Evolutionary conservation across 1,284 basidiomycete genomes (phyloP), one percentile per base, ranked within the genome.

Genomic region (Ceraceosorus guamensis): DNA sequence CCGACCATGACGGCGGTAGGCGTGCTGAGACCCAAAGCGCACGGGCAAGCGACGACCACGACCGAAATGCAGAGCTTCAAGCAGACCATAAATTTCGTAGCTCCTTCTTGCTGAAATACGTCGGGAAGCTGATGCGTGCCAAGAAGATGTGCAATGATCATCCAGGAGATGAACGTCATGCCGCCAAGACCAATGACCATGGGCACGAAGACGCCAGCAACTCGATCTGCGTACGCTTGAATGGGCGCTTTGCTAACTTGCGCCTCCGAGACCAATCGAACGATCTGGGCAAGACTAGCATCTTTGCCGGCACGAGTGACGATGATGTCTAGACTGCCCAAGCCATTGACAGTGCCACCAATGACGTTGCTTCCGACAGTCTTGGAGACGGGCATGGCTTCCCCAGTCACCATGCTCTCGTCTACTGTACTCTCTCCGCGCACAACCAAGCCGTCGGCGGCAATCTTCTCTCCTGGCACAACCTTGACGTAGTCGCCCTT

Each of bases 1-100:
- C 95, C 95, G 43, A 98, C 95, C 95, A 98, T 98, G 77, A 98
- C 92, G 1, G 95, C 95, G 0, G 95, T 98, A 0, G 95, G 95
- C 0, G 95, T 98, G 57, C 88, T 89, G 54, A 98, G 82, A 3
- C 95, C 95, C 32, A 99, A 82, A 0, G 95, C 95, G 74, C 95
- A 99, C 0, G 95, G 95, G 76, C 95, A 99, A 4, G 95, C 95
- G 55, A 99, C 92, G 46, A 99, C 95, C 56, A 99, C 84, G 62
- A 98, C 93, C 50, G 89, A 92, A 73, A 98, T 98, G 76, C 93
- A 97, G 63, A 99, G 85, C 80, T 96, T 92, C 59, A 99, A 81
- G 75, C 93, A 97, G 10, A 95, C 87, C 35, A 90, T 89, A 59
- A 97, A 81, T 73, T 87, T 91, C 75, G 84, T 88, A 33, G 86